Evolutionary conservation across 2,329 filamentous ascomycete species (phyloP), one percentile per base, ranked within the genome.

Genomic region (Gremmenia infestans): DNA sequence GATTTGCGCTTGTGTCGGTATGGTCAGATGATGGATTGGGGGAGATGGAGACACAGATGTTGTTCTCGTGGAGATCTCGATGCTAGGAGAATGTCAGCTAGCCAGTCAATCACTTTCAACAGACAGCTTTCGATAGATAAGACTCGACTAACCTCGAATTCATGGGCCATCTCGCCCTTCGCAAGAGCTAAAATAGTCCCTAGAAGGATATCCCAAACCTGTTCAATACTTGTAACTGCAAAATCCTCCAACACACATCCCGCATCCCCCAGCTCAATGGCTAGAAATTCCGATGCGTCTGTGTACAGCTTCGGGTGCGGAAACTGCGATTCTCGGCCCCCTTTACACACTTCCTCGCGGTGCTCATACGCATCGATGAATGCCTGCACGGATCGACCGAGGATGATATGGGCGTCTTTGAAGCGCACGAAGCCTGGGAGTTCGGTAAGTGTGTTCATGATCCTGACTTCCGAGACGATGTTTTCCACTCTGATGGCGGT

Each of bases 371-470:
- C 85, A 60, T 82, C 77, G 1, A 83, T 72, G 28, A 86, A 70
- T 15, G 74, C 73, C 50, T 73, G 74, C 4, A 81, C 76, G 0
- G 81, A 75, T 58, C 78, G 79, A 0, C 83, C 83, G 62, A 76
- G 72, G 1, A 86, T 79, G 32, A 86, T 70, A 55, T 85, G 84
- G 7, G 80, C 75, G 65, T 85, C 82, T 68, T 86, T 87, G 72
- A 86, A 86, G 17, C 83, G 75, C 35, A 86, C 82, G 58, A 86
- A 87, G 0, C 83, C 83, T 0, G 83, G 82, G 12, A 86, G 79
- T 57, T 83, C 82, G 17, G 83, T 81, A 17, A 87, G 72, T 72
- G 79, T 81, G 66, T 87, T 82, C 2, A 83, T 86, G 47, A 87
- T 85, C 49, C 77, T 74, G 22, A 87, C 72, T 65, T 87, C 83